phyloP scores from a whole-genome alignment of 441 rosid genomes.

The Arabidopsis hybrid region DNA sequence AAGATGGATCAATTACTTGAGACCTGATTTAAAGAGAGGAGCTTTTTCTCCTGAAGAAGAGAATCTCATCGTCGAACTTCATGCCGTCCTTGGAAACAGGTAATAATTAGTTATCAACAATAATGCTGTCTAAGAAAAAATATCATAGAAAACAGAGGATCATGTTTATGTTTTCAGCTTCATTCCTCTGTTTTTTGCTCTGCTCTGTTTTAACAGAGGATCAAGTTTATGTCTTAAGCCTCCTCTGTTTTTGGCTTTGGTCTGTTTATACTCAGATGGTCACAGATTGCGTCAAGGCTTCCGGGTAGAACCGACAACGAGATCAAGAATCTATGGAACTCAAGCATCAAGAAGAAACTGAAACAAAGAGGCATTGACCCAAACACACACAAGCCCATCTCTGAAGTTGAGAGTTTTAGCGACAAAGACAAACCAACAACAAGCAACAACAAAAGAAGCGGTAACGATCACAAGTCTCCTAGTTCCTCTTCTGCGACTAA shows the following conservation, averaged over 20 bases:
- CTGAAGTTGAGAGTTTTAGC: conserved; percentile 50
- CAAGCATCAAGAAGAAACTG: conserved; percentile 82
- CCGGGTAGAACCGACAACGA: conserved; percentile 88
- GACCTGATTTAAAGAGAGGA: conserved; percentile 93
- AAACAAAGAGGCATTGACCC: conserved; percentile 82
- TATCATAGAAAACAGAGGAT: conserved; percentile 22
- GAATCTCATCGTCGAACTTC: conserved; percentile 77
- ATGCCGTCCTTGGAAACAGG: conserved; percentile 81
- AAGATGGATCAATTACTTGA: conserved; percentile 86
- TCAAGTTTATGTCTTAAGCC: background rate
- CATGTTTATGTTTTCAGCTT: conserved; percentile 3
- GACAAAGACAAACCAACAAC: conserved; percentile 47
- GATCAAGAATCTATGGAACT: conserved; percentile 87
- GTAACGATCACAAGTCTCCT: conserved; percentile 45
- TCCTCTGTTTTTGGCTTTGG: conserved; percentile 18
- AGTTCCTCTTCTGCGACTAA: conserved; percentile 49
- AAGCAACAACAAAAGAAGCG: conserved; percentile 32
- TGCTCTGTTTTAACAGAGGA: conserved; percentile 21
- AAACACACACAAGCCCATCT: conserved; percentile 72
- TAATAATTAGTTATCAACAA: conserved; percentile 13
- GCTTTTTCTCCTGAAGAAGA: conserved; percentile 82
- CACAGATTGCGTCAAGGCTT: conserved; percentile 79
- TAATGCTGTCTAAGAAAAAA: background rate
- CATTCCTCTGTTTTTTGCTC: background rate
- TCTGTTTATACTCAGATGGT: conserved; percentile 61